phyloP scores from a whole-genome alignment of 2,329 filamentous ascomycete species.

The Penicillium sp. region DNA sequence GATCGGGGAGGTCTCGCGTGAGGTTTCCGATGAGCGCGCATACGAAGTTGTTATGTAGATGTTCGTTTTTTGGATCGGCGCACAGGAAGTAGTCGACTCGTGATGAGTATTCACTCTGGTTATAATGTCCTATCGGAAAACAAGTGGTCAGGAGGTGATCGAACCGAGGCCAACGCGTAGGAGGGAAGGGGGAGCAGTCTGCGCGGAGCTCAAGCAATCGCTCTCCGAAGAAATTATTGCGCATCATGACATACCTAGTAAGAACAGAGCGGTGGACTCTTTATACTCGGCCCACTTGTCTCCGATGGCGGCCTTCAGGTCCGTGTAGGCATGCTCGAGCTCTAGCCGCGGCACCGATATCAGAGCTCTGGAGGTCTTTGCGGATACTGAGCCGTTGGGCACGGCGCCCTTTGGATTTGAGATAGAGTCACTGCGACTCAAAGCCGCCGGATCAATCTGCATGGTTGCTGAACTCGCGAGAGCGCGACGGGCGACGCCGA shows the following conservation, averaged over 20 bases:
- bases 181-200: neutral
- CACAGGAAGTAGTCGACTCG: slow-evolving; percentile 56
- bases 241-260: slow-evolving; percentile 49
- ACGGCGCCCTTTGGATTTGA: slow-evolving; percentile 35
- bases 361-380: slow-evolving; percentile 51
- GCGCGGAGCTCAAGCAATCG: neutral
- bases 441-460: slow-evolving; percentile 47
- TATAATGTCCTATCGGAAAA: slow-evolving; percentile 51
- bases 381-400: slow-evolving; percentile 30
- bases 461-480: slow-evolving; percentile 36
- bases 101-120: slow-evolving; percentile 59
- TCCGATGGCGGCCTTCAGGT: slow-evolving; percentile 58
- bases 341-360: slow-evolving; percentile 60
- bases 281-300: slow-evolving; percentile 62
- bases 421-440: slow-evolving; percentile 44
- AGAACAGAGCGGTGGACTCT: slow-evolving; percentile 55
- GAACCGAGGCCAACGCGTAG: slow-evolving; percentile 4
- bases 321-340: slow-evolving; percentile 61
- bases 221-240: neutral
- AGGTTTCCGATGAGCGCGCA: slow-evolving; percentile 59
- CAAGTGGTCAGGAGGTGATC: slow-evolving; percentile 22
- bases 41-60: slow-evolving; percentile 62
- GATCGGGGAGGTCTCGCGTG: slow-evolving; percentile 59
- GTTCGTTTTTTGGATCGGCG: slow-evolving; percentile 52
- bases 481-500: slow-evolving; percentile 42